A percentile compares a stretch with the other conserved stretches of the same genome.
phyloP scores from a whole-genome alignment of 768 basidiomycete genomes.

The Bullera alba region DNA sequence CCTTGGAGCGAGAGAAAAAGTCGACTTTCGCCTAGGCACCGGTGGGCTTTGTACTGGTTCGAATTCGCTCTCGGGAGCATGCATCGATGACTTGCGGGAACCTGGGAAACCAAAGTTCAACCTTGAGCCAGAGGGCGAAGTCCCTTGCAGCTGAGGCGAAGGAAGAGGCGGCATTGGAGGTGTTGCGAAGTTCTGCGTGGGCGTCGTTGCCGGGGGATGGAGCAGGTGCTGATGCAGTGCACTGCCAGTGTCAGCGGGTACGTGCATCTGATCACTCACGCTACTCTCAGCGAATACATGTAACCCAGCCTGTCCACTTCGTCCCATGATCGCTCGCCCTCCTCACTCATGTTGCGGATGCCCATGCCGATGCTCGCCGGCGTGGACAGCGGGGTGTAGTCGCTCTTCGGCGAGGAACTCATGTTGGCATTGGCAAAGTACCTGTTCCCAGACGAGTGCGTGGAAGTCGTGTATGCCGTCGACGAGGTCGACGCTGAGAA shows the following conservation, averaged over 20 bases:
- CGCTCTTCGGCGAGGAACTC: too few species aligned
- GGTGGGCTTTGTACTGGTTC: constrained; percentile 5
- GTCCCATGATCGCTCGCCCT: too few species aligned
- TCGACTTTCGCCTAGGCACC: constrained; percentile 15
- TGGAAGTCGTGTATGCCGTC: too few species aligned
- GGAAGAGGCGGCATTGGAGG: constrained; percentile 13
- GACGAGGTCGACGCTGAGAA: too few species aligned
- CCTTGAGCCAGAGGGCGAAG: constrained; percentile 21
- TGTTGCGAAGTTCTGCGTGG: constrained; percentile 3
- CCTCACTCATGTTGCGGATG: too few species aligned
- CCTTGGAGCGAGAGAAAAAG: constrained; percentile 11
- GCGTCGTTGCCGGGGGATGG: constrained; percentile 13
- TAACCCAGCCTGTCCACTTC: constrained; percentile 36
- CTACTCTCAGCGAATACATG: constrained; percentile 36
- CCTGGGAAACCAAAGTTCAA: constrained; percentile 10
- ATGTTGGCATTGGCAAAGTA: too few species aligned
- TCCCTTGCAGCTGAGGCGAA: constrained; percentile 15
- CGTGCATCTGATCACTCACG: constrained; percentile 25
- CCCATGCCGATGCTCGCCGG: too few species aligned
- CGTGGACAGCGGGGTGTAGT: too few species aligned
- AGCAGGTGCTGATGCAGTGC: constrained; percentile 23
- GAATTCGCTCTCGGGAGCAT: not conserved
- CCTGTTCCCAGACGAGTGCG: too few species aligned
- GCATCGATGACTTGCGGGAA: constrained; percentile 7
- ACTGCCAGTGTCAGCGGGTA: constrained; percentile 1